These are phyloP conservation scores for Lactifluus hygrophoroides DNA, from an alignment of 768 basidiomycete genomes.

Conservation along the genomic window DNA sequence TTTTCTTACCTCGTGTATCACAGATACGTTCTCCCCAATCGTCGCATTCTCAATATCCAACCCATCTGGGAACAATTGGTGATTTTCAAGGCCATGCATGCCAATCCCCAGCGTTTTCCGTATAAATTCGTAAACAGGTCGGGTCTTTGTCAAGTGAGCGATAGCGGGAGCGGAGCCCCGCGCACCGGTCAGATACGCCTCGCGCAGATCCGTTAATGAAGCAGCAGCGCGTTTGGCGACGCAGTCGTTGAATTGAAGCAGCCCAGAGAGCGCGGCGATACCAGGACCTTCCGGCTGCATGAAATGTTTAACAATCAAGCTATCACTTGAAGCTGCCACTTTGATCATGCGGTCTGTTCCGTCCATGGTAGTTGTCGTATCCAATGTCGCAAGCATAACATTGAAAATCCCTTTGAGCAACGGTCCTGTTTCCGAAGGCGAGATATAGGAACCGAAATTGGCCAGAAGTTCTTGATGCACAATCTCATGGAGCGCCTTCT, in stretches of 20 bases:
- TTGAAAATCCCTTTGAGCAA: slow-evolving; percentile 33
- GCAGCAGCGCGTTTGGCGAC: slow-evolving; percentile 41
- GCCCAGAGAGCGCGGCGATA: slow-evolving; percentile 25
- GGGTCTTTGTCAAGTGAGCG: slow-evolving; percentile 54
- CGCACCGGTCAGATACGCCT: slow-evolving; percentile 48
- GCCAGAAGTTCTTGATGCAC: slow-evolving; percentile 40
- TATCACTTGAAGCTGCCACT: slow-evolving; percentile 55
- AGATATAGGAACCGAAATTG: slow-evolving; percentile 36
- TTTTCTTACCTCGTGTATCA: slow-evolving; percentile 56
- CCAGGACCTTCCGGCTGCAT: slow-evolving; percentile 13
- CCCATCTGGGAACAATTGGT: slow-evolving; percentile 49
- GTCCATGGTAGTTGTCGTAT: slow-evolving; percentile 67
- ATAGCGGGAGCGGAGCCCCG: slow-evolving; percentile 62
- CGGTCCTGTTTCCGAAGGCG: slow-evolving; percentile 25
- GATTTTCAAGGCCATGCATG: slow-evolving; percentile 79
- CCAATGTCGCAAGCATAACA: slow-evolving; percentile 45
- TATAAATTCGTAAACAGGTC: slow-evolving; percentile 70
- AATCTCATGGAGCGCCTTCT: slow-evolving; percentile 40
- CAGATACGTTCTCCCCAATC: slow-evolving; percentile 59
- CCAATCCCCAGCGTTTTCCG: slow-evolving; percentile 56
- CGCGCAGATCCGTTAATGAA: slow-evolving; percentile 41
- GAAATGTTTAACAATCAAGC: slow-evolving; percentile 56
- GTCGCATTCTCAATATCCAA: slow-evolving; percentile 59
- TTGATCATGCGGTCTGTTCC: slow-evolving; percentile 57
- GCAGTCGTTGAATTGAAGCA: slow-evolving; percentile 44